Evolutionary conservation across 2,329 filamentous ascomycete species (phyloP), one percentile per base, ranked within the genome.

Genomic region (Elsinoe necatrix): DNA sequence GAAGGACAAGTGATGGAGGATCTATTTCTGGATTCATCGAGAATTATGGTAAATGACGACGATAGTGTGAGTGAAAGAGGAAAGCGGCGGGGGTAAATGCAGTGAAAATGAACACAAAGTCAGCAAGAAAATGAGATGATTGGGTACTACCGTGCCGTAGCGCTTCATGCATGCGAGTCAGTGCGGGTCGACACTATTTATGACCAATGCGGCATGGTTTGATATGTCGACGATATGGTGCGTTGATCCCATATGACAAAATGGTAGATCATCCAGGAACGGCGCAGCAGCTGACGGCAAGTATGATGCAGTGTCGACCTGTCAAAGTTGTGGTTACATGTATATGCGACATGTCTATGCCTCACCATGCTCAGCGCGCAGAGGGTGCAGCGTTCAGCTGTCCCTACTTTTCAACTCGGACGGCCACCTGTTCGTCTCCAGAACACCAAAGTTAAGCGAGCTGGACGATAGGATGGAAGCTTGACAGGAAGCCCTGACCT

Each of bases 11-110:
- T 67, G 61, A 57, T 56, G 60, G 59, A 54, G 62, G 62, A 71
- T 74, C 75, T 77, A 77, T 76, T 75, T 70, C 74, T 75, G 72
- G 75, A 72, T 60, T 56, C 62, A 63, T 50, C 54, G 55, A 59
- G 57, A 59, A 60, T 54, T 57, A 52, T 56, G 57, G 55, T 60
- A 59, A 61, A 63, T 70, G 79, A 60, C 80, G 78, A 64, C 75
- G 79, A 58, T 56, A 56, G 54, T 23, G 39, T 43, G 39, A 8
- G 29, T 47, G 25, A 45, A 34, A 23, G 39, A 37, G 41, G 37
- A 47, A 56, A 45, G 54, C 29, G 42, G 41, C 42, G 54, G 54
- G 41, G 48, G 31, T 27, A 25, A 39, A 37, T 52, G 48, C 48
- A 52, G 29, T 9, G 31, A 39, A 52, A 52, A 52, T 52, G 48